phyloP scores from a whole-genome alignment of 148 eudicot species.

The Persicaria tinctoria region DNA sequence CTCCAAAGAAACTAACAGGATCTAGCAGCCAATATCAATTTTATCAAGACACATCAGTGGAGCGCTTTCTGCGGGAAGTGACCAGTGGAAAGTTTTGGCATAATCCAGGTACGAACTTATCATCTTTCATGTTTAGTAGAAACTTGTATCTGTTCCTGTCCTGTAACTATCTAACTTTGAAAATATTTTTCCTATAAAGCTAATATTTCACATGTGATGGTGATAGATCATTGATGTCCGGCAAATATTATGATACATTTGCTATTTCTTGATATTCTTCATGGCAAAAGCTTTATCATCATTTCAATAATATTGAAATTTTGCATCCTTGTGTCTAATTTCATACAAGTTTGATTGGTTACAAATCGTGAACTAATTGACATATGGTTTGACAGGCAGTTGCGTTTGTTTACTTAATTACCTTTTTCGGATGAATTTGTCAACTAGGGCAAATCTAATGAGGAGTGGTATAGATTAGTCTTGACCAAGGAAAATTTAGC shows the following conservation, averaged over 20 bases:
- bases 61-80: constrained; percentile 94
- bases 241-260: neutral
- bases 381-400: too few species aligned
- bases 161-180: neutral
- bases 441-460: neutral
- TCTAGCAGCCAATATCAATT: constrained; percentile 31
- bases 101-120: constrained; percentile 60
- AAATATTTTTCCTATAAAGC: neutral
- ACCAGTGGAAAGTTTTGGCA: constrained; percentile 91
- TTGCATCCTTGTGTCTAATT: neutral
- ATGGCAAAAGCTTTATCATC: neutral
- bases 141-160: neutral
- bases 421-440: neutral
- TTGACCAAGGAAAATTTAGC: neutral
- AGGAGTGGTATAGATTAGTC: neutral
- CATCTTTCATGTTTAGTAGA: neutral
- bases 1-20: constrained; percentile 60
- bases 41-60: constrained; percentile 87
- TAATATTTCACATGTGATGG: constrained; percentile 3
- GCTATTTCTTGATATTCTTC: neutral
- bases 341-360: neutral
- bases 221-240: neutral
- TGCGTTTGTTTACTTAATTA: too few species aligned
- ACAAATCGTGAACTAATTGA: neutral
- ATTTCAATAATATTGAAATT: neutral